Evolutionary conservation across 2,329 filamentous ascomycete species (phyloP).

Genomic region (Penicillium verrucosum): DNA sequence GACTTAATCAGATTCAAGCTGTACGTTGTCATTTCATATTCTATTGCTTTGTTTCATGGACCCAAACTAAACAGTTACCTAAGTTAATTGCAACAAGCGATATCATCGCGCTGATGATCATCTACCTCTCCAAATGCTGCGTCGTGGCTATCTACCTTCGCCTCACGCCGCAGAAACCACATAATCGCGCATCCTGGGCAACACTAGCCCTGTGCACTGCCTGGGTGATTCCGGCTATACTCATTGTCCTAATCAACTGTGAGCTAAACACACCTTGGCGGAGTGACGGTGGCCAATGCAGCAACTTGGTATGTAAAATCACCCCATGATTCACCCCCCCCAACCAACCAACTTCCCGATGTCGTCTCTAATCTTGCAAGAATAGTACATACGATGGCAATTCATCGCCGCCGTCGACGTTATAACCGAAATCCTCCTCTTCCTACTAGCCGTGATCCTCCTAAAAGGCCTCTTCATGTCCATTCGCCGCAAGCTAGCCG

Average conservation of each 20-base stretch:
- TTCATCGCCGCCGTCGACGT: slow-evolving; percentile 37
- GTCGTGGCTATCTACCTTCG: slow-evolving; percentile 46
- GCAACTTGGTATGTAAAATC: slow-evolving; percentile 21
- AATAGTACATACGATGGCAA: slow-evolving; percentile 33
- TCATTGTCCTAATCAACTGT: slow-evolving; percentile 44
- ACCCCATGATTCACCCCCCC: background rate
- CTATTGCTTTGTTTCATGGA: background rate
- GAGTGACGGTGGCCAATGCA: slow-evolving; percentile 23
- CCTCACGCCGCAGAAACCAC: slow-evolving; percentile 43
- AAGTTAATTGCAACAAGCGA: slow-evolving; percentile 38
- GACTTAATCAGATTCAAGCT: slow-evolving; percentile 27
- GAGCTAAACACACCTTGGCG: slow-evolving; percentile 39
- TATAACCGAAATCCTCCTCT: slow-evolving; percentile 35
- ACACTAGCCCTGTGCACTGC: slow-evolving; percentile 38
- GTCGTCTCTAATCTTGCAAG: background rate
- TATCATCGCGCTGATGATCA: slow-evolving; percentile 43
- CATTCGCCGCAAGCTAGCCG: slow-evolving; percentile 31
- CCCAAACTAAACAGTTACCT: background rate
- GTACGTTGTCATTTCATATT: slow-evolving; percentile 20
- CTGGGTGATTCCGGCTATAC: slow-evolving; percentile 40
- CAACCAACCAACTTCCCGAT: background rate
- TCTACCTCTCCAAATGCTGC: slow-evolving; percentile 40
- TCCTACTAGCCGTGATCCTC: slow-evolving; percentile 29
- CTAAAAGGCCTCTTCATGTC: slow-evolving; percentile 34
- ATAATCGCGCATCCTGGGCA: slow-evolving; percentile 36